A percentile compares a stretch with the other conserved stretches of the same genome.
phyloP scores from a whole-genome alignment of 108 stramenopile genomes.

The Fragilariopsis cylindrus region DNA sequence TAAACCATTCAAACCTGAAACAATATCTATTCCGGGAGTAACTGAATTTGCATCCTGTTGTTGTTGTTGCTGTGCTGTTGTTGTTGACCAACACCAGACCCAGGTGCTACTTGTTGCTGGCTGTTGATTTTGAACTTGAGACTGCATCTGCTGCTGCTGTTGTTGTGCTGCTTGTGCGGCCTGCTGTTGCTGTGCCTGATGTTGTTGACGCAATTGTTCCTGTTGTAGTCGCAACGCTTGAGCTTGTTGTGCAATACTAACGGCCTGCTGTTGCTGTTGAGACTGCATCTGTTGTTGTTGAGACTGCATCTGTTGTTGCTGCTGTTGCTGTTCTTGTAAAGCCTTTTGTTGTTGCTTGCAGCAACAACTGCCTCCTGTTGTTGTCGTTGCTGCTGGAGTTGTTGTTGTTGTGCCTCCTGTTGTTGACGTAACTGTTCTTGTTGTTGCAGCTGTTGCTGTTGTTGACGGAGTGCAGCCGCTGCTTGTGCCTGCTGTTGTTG shows the following conservation, averaged over 20 bases:
- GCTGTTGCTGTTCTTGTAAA: too few species aligned
- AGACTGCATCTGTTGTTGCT: too few species aligned
- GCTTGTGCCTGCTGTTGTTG: too few species aligned
- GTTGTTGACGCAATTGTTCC: constrained; percentile 59
- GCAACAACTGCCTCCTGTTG: too few species aligned
- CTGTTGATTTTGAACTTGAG: constrained; percentile 64
- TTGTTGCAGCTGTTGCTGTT: constrained; percentile 44
- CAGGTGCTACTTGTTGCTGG: constrained; percentile 36
- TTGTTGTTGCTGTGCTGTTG: too few species aligned
- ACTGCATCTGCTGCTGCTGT: constrained; percentile 55
- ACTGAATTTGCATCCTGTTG: constrained; percentile 10
- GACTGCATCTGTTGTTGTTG: constrained; percentile 10
- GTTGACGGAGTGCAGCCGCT: background rate
- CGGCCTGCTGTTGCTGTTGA: constrained; percentile 28
- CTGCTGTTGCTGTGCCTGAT: constrained; percentile 56
- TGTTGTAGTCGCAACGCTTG: background rate
- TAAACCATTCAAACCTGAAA: constrained; percentile 67
- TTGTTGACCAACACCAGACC: too few species aligned
- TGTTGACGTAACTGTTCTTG: constrained; percentile 60
- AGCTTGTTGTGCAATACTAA: constrained; percentile 22
- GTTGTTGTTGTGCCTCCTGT: constrained; percentile 27
- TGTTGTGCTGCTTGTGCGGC: constrained; percentile 55
- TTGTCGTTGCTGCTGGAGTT: too few species aligned
- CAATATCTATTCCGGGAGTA: constrained; percentile 34
- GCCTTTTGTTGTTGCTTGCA: too few species aligned